These are phyloP conservation scores for Phylloporus rhodoxanthus DNA, from an alignment of 768 basidiomycete species.

Conservation along the genomic window DNA sequence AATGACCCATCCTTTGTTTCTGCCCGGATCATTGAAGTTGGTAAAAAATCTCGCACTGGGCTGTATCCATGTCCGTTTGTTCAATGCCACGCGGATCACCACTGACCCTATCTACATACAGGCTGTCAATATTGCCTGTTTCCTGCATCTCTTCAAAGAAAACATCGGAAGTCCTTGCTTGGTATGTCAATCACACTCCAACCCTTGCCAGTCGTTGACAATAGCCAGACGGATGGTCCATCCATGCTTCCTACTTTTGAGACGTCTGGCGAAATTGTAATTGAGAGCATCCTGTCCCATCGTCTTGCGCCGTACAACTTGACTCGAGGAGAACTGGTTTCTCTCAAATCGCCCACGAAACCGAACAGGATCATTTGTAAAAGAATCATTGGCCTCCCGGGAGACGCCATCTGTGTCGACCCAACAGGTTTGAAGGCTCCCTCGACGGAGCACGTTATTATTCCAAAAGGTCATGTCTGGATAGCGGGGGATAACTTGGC, in stretches of 20 bases:
- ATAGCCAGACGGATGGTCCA: slow-evolving; percentile 55
- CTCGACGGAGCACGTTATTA: slow-evolving; percentile 63
- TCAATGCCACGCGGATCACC: not conserved
- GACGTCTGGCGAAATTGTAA: slow-evolving; percentile 49
- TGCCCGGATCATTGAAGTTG: not conserved
- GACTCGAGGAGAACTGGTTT: slow-evolving; percentile 71
- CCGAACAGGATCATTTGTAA: slow-evolving; percentile 75
- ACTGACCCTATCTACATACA: slow-evolving; percentile 29
- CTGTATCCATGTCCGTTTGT: slow-evolving; percentile 24
- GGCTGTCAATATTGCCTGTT: slow-evolving; percentile 51
- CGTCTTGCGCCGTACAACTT: slow-evolving; percentile 46
- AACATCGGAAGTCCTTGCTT: slow-evolving; percentile 52
- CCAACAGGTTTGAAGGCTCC: slow-evolving; percentile 64
- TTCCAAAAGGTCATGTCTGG: slow-evolving; percentile 90
- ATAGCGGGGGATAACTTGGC: slow-evolving; percentile 83
- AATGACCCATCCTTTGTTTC: slow-evolving; percentile 14
- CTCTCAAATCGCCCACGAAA: slow-evolving; percentile 62
- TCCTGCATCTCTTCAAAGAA: slow-evolving; percentile 57
- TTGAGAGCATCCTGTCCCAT: slow-evolving; percentile 57
- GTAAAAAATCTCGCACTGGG: slow-evolving; percentile 20
- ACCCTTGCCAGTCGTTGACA: not conserved
- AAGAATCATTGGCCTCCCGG: slow-evolving; percentile 83
- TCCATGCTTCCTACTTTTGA: slow-evolving; percentile 80
- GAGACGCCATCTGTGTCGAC: slow-evolving; percentile 85
- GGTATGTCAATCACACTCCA: slow-evolving; percentile 32